A percentile compares a stretch with the other conserved stretches of the same genome.
These are phyloP conservation scores for Taxillus chinensis DNA, from an alignment of 164 flowering plant genomes.

Conservation along the genomic window DNA sequence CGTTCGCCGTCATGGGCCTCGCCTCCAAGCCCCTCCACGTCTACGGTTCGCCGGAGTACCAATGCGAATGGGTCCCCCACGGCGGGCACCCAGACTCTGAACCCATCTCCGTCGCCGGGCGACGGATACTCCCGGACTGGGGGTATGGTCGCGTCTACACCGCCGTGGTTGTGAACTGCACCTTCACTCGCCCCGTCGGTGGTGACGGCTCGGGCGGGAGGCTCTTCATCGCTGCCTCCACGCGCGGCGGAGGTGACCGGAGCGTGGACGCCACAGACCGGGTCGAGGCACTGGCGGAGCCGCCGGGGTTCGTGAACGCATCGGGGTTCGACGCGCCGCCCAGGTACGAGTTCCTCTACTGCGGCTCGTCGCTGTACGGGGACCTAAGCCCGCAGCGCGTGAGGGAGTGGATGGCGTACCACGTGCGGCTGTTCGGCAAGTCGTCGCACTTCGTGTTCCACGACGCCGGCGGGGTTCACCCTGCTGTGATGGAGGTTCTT, in stretches of 20 bases:
- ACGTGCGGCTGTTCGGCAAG: slow-evolving; percentile 60
- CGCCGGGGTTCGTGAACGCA: slow-evolving; percentile 27
- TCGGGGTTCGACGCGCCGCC: slow-evolving; percentile 23
- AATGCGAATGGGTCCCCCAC: slow-evolving; percentile 51
- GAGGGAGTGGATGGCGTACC: slow-evolving; percentile 92
- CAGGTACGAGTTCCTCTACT: slow-evolving; percentile 71
- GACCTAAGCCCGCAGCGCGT: slow-evolving; percentile 71
- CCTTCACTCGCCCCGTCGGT: slow-evolving; percentile 44
- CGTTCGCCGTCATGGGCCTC: slow-evolving; percentile 45
- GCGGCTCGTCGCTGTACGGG: slow-evolving; percentile 83
- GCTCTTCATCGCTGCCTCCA: slow-evolving; percentile 45
- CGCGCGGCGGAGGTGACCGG: slow-evolving; percentile 40
- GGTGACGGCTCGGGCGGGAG: slow-evolving; percentile 47
- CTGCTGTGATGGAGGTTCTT: slow-evolving; percentile 67
- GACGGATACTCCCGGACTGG: slow-evolving; percentile 76
- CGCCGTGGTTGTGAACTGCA: slow-evolving; percentile 79
- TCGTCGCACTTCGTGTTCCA: slow-evolving; percentile 76
- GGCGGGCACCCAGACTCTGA: background rate
- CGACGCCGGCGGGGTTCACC: slow-evolving; percentile 89
- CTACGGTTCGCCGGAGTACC: slow-evolving; percentile 33
- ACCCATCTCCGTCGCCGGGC: slow-evolving; percentile 17
- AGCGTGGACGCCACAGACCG: slow-evolving; percentile 31
- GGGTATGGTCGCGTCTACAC: slow-evolving; percentile 94
- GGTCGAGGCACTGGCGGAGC: slow-evolving; percentile 39
- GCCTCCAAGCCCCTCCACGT: slow-evolving; percentile 47